These are phyloP conservation scores for Pichia gijzeniarum DNA, from an alignment of 805 yeast species.

Conservation along the genomic window DNA sequence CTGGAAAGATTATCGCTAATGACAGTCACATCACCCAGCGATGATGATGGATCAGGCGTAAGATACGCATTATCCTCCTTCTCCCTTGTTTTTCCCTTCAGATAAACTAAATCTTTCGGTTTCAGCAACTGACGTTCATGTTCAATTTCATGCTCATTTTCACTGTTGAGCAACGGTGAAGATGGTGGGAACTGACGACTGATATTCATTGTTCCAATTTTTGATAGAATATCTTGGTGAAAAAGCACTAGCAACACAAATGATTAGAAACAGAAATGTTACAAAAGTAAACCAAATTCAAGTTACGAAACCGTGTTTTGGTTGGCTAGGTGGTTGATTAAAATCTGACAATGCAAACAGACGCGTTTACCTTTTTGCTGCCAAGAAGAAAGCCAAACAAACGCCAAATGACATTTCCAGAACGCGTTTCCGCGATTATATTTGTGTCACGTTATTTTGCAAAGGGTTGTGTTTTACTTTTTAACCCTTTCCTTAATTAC, in stretches of 20 bases:
- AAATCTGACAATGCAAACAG: too few species aligned
- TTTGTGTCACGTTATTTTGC: too few species aligned
- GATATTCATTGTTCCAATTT: conserved; percentile 2
- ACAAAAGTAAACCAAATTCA: too few species aligned
- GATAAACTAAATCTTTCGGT: neutral
- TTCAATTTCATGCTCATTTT: neutral
- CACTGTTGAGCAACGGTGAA: conserved; percentile 25
- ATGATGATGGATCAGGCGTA: conserved; percentile 69
- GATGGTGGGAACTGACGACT: conserved; percentile 30
- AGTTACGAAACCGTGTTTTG: too few species aligned
- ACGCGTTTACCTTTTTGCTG: too few species aligned
- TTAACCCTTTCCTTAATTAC: too few species aligned
- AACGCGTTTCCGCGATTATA: too few species aligned
- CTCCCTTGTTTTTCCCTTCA: neutral
- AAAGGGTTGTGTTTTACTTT: too few species aligned
- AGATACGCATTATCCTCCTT: conserved; percentile 38
- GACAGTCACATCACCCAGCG: conserved; percentile 32
- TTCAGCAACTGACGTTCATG: neutral
- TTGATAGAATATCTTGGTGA: too few species aligned
- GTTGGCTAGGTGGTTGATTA: too few species aligned
- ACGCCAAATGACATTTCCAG: too few species aligned
- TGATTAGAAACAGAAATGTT: neutral
- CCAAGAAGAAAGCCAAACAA: too few species aligned
- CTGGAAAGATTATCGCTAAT: neutral
- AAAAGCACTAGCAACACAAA: neutral